Base-by-base conservation (phyloP, 495 filamentous ascomycete species). In the Aspergillus bridgeri region DNA sequence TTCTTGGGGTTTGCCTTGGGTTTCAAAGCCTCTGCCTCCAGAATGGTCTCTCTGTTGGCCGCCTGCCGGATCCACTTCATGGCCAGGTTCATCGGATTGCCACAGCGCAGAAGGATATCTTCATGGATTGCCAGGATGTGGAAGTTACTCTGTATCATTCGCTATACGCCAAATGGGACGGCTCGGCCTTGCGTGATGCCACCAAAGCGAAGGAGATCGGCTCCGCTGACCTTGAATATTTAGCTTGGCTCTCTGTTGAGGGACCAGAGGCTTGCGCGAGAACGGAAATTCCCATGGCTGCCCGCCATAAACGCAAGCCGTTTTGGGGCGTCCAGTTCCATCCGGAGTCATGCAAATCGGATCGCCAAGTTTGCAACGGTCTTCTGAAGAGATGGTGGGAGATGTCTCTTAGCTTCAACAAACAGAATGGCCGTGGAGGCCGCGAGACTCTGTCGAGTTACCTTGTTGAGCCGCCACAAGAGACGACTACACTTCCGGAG, bases 291-390 rank as follows among this genome's bases (percentile, higher is more conserved):
- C 75, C 95, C 44, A 95, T 96, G 88, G 90, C 81, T 3, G 84
- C 87, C 19, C 81, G 74, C 49, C 92, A 96, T 67, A 70, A 48
- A 23, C 57, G 61, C 3, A 90, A 86, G 62, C 94, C 94, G 5
- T 95, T 93, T 61, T 96, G 87, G 86, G 94, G 87, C 0, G 75
- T 98, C 33, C 94, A 98, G 65, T 98, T 93, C 67, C 94, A 98
- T 65, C 92, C 93, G 0, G 94, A 98, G 69, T 96, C 90, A 0
- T 87, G 95, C 60, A 96, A 93, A 65, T 96, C 94, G 13, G 70
- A 79, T 5, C 83, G 83, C 50, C 63, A 75, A n/a, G 81, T 84
- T 27, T 89, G 90, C 27, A 80, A 77, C 23, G 68, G 74, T 38
- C 75, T 97, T 27, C 78, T 97, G 23, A 64, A 70, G 46, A 90